Conservation (phyloP, 495 filamentous ascomycete genomes). For the Penicillium tannophilum region DNA sequence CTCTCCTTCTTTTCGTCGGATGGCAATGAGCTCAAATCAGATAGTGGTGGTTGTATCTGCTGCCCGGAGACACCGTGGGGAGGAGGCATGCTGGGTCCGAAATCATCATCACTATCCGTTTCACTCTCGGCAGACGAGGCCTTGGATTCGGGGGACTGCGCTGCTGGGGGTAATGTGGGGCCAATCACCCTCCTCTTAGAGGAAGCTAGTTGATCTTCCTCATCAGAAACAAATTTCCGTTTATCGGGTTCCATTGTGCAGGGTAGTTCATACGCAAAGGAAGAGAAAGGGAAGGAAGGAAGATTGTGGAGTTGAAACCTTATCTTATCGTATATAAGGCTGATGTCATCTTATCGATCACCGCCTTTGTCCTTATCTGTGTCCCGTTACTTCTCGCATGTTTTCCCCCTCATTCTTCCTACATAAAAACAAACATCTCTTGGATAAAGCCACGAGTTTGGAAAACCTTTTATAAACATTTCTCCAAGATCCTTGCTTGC, state of each 20-base stretch:
- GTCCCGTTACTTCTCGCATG: background rate
- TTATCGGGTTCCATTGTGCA: constrained; percentile 22
- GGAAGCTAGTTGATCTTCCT: constrained; percentile 5
- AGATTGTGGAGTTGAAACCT: background rate
- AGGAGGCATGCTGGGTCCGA: constrained; percentile 80
- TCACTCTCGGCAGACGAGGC: constrained; percentile 24
- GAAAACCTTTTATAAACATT: background rate
- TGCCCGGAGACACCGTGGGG: constrained; percentile 30
- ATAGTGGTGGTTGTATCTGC: constrained; percentile 19
- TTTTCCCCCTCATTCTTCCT: constrained; percentile 1
- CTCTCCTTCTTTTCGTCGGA: constrained; percentile 21
- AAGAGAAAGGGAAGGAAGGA: background rate
- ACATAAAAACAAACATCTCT: background rate
- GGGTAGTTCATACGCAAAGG: background rate
- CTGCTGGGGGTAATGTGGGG: constrained; percentile 32
- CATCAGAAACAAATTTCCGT: constrained; percentile 17
- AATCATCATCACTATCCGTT: constrained; percentile 62
- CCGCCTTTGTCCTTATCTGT: background rate
- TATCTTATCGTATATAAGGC: background rate
- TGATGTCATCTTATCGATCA: constrained; percentile 6
- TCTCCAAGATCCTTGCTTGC: background rate
- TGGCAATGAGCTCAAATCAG: constrained; percentile 16
- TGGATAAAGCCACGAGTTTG: background rate
- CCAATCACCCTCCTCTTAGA: constrained; percentile 37
- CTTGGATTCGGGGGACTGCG: constrained; percentile 16